These are phyloP conservation scores for Colletotrichum limetticola DNA, from an alignment of 2,329 filamentous ascomycete genomes.

Conservation along the genomic window DNA sequence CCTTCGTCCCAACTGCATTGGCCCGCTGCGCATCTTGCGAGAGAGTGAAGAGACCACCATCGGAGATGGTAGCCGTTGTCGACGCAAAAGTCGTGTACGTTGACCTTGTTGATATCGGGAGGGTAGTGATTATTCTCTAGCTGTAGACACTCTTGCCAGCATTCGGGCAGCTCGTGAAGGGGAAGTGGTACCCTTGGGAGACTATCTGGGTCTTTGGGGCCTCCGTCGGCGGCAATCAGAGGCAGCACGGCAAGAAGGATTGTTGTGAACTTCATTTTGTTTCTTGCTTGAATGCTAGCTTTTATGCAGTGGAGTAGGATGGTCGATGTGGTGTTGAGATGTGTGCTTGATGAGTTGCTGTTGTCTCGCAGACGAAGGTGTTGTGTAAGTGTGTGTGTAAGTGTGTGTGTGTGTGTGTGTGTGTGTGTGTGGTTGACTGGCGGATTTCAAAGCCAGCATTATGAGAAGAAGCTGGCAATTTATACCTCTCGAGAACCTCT, in stretches of 20 bases:
- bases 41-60: not conserved
- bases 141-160: not conserved
- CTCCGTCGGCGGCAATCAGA: not conserved
- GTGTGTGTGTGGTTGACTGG: no score
- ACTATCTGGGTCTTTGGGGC: not conserved
- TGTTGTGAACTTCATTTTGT: no score
- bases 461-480: no score
- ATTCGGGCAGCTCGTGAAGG: not conserved
- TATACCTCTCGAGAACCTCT: no score
- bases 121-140: not conserved
- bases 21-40: not conserved
- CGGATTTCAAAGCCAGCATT: no score
- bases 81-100: not conserved
- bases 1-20: not conserved
- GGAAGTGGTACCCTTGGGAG: not conserved
- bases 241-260: not conserved
- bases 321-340: no score
- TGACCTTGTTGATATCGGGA: not conserved
- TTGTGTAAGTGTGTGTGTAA: no score
- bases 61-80: not conserved
- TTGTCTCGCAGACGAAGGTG: no score
- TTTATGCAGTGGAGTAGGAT: fast-evolving
- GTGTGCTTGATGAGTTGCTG: no score
- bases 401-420: no score
- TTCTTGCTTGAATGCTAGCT: no score